Evolutionary conservation across 768 basidiomycete species (phyloP).

Genomic region (Leccinum longicurvipes): DNA sequence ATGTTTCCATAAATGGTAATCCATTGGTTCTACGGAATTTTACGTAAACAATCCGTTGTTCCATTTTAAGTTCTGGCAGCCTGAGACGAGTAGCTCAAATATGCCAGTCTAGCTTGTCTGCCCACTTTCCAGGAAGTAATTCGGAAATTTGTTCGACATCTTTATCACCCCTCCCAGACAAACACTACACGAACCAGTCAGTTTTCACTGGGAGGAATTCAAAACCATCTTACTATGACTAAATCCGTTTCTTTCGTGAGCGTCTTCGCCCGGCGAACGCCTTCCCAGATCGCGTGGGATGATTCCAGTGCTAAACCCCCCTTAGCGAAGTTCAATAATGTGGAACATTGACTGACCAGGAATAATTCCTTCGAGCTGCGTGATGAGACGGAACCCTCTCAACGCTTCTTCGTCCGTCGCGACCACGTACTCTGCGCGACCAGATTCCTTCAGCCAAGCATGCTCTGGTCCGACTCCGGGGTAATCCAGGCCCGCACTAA

Average conservation of each 20-base stretch:
- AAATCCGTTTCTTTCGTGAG: constrained; percentile 82
- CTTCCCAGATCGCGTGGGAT: constrained; percentile 94
- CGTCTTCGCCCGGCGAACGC: constrained; percentile 78
- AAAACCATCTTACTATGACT: constrained; percentile 69
- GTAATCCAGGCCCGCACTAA: constrained; percentile 95
- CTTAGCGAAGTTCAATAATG: constrained; percentile 6
- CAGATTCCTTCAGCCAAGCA: constrained; percentile 93
- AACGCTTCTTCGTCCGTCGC: constrained; percentile 95
- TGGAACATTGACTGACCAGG: constrained; percentile 54
- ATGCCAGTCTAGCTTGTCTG: constrained; percentile 91
- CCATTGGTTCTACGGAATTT: not conserved
- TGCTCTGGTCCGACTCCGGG: constrained; percentile 98
- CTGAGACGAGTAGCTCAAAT: constrained; percentile 34
- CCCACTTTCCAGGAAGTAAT: constrained; percentile 90
- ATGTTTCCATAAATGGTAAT: constrained; percentile 18
- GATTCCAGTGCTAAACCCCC: constrained; percentile 75
- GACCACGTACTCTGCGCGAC: constrained; percentile 87
- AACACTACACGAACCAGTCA: constrained; percentile 50
- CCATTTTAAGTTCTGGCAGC: not conserved
- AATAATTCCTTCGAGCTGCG: constrained; percentile 95
- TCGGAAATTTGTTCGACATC: constrained; percentile 97
- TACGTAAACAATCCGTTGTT: not conserved
- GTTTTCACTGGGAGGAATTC: not conserved
- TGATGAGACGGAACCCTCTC: constrained; percentile 86
- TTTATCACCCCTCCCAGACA: constrained; percentile 96